Percentiles rank a stretch among this genome's conserved stretches.
Conservation (phyloP, 148 eudicot species). For the Cornus suecica region DNA sequence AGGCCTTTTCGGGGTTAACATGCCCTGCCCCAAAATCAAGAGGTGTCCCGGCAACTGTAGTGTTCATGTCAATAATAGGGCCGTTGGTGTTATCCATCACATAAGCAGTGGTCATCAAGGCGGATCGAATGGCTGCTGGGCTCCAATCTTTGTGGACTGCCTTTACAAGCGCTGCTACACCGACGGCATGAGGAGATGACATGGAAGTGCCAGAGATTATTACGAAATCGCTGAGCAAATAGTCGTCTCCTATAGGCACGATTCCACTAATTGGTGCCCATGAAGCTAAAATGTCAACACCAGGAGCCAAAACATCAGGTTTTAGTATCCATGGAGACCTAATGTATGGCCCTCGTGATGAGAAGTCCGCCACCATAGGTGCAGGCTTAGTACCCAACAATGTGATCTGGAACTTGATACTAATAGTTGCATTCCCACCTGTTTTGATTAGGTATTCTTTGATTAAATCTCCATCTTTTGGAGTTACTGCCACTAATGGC, state of each 20-base stretch:
- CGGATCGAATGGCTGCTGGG: slow-evolving; percentile 28
- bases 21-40: slow-evolving; percentile 34
- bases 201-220: slow-evolving; percentile 22
- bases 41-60: slow-evolving; percentile 16
- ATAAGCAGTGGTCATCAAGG: slow-evolving; percentile 33
- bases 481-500: slow-evolving; percentile 17
- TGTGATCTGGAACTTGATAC: slow-evolving; percentile 18
- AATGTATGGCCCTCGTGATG: slow-evolving; percentile 17
- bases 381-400: slow-evolving; percentile 15
- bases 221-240: slow-evolving; percentile 2
- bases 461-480: slow-evolving; percentile 14
- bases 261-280: slow-evolving; percentile 16
- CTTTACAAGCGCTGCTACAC: slow-evolving; percentile 24
- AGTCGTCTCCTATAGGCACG: not conserved
- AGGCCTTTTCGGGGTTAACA: slow-evolving; percentile 24
- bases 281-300: slow-evolving; percentile 25
- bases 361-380: slow-evolving; percentile 19
- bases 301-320: slow-evolving; percentile 34
- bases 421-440: slow-evolving; percentile 3
- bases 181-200: slow-evolving; percentile 19
- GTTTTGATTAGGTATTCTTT: slow-evolving; percentile 10
- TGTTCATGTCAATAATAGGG: slow-evolving; percentile 15
- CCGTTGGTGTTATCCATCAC: slow-evolving; percentile 4
- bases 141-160: slow-evolving; percentile 24
- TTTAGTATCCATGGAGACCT: slow-evolving; percentile 22